phyloP scores from a whole-genome alignment of 768 basidiomycete species.

The Psilocybe cubensis region DNA sequence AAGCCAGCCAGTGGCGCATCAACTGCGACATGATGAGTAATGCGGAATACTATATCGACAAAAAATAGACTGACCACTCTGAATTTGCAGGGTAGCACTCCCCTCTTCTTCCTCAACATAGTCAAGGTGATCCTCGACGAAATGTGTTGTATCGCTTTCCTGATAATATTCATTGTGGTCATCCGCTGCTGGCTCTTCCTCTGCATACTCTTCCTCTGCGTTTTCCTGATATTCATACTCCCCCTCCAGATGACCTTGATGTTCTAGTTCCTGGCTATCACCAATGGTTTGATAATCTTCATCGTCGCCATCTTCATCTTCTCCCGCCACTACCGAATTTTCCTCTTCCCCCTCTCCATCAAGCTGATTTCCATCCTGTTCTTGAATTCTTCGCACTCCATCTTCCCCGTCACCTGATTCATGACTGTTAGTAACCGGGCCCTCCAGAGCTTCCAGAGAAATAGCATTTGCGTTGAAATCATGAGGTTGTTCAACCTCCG shows the following conservation, averaged over 20 bases:
- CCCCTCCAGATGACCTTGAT: too few species aligned
- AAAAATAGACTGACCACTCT: background rate
- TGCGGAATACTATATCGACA: background rate
- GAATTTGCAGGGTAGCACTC: background rate
- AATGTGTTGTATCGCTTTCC: background rate
- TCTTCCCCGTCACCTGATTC: background rate
- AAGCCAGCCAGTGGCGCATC: background rate
- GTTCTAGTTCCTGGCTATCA: too few species aligned
- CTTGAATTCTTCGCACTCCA: background rate
- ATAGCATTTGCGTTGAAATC: too few species aligned
- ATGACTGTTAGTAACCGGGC: background rate
- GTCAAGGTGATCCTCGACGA: background rate
- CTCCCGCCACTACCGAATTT: background rate
- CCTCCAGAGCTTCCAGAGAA: background rate
- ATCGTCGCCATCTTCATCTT: background rate
- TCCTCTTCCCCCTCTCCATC: background rate
- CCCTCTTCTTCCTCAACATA: background rate
- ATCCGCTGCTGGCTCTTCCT: background rate
- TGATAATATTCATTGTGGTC: background rate
- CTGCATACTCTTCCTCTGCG: background rate
- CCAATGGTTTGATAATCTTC: too few species aligned
- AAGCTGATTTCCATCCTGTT: background rate
- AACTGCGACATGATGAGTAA: background rate
- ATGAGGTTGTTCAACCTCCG: background rate
- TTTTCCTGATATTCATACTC: background rate